Percentiles rank a stretch among this genome's conserved stretches.
Conservation (phyloP, 2,329 filamentous ascomycete genomes). For the Penicillium sp. region DNA sequence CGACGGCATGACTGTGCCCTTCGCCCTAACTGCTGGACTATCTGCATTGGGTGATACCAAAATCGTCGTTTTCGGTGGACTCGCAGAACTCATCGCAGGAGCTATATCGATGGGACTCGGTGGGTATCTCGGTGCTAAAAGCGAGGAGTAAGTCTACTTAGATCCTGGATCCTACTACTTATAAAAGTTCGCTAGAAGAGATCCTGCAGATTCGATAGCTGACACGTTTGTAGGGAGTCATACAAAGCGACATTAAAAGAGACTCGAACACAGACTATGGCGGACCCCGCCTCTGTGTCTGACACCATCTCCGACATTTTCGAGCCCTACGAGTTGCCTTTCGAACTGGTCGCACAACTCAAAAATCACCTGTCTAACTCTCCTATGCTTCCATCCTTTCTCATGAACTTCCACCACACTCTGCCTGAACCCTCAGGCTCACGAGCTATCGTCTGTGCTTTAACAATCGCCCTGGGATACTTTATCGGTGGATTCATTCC, state of each 20-base stretch:
- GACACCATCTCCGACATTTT: slow-evolving; percentile 39
- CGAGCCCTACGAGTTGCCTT: slow-evolving; percentile 39
- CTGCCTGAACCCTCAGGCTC: slow-evolving; percentile 40
- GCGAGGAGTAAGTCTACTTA: slow-evolving; percentile 35
- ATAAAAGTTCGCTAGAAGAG: too few species aligned
- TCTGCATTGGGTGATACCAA: slow-evolving; percentile 59
- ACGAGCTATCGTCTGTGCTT: slow-evolving; percentile 37
- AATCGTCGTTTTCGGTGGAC: slow-evolving; percentile 68
- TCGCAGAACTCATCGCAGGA: slow-evolving; percentile 72
- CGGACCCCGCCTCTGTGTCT: slow-evolving; percentile 30
- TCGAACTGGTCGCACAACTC: slow-evolving; percentile 35
- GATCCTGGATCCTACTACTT: too few species aligned
- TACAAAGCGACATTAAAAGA: slow-evolving; percentile 41
- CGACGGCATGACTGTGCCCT: slow-evolving; percentile 76
- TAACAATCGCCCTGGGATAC: slow-evolving; percentile 42
- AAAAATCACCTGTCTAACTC: slow-evolving; percentile 37
- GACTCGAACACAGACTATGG: slow-evolving; percentile 32
- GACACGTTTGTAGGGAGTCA: slow-evolving; percentile 31
- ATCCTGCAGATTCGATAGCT: background rate
- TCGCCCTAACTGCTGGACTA: slow-evolving; percentile 73
- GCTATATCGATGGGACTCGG: slow-evolving; percentile 76
- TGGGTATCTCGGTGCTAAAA: slow-evolving; percentile 65
- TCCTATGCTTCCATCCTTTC: slow-evolving; percentile 38
- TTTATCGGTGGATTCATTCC: slow-evolving; percentile 49
- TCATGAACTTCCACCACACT: slow-evolving; percentile 45